Evolutionary conservation across 352 stramenopile species (phyloP).

Genomic region (Bremia lactucae): DNA sequence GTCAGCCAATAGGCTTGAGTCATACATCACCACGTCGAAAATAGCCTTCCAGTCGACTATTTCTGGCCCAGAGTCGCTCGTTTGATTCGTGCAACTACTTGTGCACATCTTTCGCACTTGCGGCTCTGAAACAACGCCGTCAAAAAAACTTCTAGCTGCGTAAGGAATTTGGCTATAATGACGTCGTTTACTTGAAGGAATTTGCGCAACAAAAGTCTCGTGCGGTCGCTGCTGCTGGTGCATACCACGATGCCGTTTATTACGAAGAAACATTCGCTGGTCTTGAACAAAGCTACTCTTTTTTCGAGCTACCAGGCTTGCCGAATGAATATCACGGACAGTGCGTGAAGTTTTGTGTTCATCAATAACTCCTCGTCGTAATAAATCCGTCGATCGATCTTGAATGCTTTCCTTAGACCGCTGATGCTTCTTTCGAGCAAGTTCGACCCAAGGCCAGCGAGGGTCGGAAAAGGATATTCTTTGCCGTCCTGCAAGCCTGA

Average conservation of each 20-base stretch:
- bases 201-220: slow-evolving; percentile 3
- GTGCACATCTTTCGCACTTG: neutral
- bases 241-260: slow-evolving; percentile 25
- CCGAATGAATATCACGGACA: slow-evolving; percentile 2
- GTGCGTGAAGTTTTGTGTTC: neutral
- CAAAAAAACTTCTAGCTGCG: slow-evolving; percentile 10
- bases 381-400: neutral
- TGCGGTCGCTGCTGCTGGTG: slow-evolving; percentile 4
- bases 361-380: slow-evolving; percentile 1
- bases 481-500: slow-evolving; percentile 29
- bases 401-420: slow-evolving; percentile 1
- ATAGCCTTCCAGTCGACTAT: slow-evolving; percentile 17
- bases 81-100: slow-evolving; percentile 1
- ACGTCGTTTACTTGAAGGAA: neutral
- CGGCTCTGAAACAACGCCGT: slow-evolving; percentile 3
- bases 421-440: slow-evolving; percentile 27
- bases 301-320: slow-evolving; percentile 12
- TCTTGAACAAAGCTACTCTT: slow-evolving; percentile 29
- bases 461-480: slow-evolving; percentile 28
- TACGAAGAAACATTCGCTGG: slow-evolving; percentile 37
- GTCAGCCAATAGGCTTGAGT: neutral
- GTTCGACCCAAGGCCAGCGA: slow-evolving; percentile 34
- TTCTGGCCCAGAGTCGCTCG: slow-evolving; percentile 3
- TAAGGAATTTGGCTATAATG: slow-evolving; percentile 2
- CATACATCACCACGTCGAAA: slow-evolving; percentile 18